phyloP scores from a whole-genome alignment of 805 yeast species.

The Teunomyces kruisii region DNA sequence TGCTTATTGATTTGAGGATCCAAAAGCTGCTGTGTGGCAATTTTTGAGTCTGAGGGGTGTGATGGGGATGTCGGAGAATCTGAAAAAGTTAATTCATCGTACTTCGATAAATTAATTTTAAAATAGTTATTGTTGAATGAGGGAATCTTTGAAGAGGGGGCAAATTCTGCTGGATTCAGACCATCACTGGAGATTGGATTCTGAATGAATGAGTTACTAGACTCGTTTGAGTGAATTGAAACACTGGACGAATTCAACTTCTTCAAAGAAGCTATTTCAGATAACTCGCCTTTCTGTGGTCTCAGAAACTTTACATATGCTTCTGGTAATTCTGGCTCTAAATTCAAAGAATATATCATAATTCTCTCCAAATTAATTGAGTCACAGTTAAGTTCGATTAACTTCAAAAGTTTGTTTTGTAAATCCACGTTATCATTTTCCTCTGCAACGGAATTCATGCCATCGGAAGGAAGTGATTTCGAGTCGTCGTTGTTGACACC shows the following conservation, averaged over 20 bases:
- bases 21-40: conserved; percentile 10
- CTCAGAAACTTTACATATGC: conserved; percentile 24
- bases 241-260: conserved; percentile 18
- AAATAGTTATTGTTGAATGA: conserved; percentile 36
- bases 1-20: conserved; percentile 20
- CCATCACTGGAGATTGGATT: neutral
- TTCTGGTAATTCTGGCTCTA: conserved; percentile 60
- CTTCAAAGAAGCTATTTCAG: conserved; percentile 7
- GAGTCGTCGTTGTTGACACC: conserved; percentile 37
- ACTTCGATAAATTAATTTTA: conserved; percentile 32
- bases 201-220: conserved; percentile 13
- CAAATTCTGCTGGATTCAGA: neutral
- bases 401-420: conserved; percentile 40
- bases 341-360: conserved; percentile 61
- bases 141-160: conserved; percentile 27
- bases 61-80: neutral
- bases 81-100: conserved; percentile 28
- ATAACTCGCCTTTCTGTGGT: neutral
- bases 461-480: conserved; percentile 17
- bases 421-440: conserved; percentile 7
- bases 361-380: conserved; percentile 52
- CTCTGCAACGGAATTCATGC: conserved; percentile 7
- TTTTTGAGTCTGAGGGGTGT: conserved; percentile 5
- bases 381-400: conserved; percentile 43
- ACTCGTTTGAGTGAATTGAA: conserved; percentile 26